These are phyloP conservation scores for Plasmopara viticola DNA, from an alignment of 352 stramenopile species.

Conservation along the genomic window DNA sequence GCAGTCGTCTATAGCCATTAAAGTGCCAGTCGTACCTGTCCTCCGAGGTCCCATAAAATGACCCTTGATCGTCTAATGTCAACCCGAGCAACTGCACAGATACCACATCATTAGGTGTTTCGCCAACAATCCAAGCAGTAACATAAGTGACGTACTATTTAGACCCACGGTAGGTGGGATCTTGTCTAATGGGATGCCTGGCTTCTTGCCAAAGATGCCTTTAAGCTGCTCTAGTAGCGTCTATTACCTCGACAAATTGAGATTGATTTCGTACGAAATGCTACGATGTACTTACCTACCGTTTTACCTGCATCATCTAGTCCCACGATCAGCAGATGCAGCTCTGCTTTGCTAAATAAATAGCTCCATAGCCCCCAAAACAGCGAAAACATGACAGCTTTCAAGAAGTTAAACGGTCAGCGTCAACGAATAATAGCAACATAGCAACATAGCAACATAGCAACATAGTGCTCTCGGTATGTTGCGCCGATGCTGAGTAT, in stretches of 20 bases:
- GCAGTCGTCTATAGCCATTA: neutral
- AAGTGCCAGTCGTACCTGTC: slow-evolving; percentile 43
- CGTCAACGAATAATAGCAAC: no score
- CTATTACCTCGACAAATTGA: slow-evolving; percentile 15
- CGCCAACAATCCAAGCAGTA: neutral
- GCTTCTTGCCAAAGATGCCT: slow-evolving; percentile 84
- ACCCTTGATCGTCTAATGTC: slow-evolving; percentile 80
- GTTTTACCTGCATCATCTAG: slow-evolving; percentile 91
- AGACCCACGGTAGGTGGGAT: slow-evolving; percentile 89
- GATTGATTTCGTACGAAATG: neutral
- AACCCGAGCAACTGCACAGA: slow-evolving; percentile 53
- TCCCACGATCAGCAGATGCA: slow-evolving; percentile 89
- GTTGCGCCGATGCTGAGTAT: neutral
- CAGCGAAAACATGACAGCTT: slow-evolving; percentile 73
- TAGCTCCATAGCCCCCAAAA: slow-evolving; percentile 76
- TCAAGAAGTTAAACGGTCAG: neutral
- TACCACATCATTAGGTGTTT: slow-evolving; percentile 5
- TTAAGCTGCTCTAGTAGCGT: slow-evolving; percentile 90
- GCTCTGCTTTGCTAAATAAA: slow-evolving; percentile 83
- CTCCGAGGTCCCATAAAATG: slow-evolving; percentile 91
- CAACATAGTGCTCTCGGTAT: neutral
- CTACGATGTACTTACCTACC: slow-evolving; percentile 44
- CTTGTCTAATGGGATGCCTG: slow-evolving; percentile 85
- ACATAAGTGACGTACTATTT: slow-evolving; percentile 53
- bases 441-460: neutral